Percentiles rank a stretch among this genome's conserved stretches.
Evolutionary conservation across 805 yeast genomes (phyloP).

Genomic region (Yamadazyma olivae): DNA sequence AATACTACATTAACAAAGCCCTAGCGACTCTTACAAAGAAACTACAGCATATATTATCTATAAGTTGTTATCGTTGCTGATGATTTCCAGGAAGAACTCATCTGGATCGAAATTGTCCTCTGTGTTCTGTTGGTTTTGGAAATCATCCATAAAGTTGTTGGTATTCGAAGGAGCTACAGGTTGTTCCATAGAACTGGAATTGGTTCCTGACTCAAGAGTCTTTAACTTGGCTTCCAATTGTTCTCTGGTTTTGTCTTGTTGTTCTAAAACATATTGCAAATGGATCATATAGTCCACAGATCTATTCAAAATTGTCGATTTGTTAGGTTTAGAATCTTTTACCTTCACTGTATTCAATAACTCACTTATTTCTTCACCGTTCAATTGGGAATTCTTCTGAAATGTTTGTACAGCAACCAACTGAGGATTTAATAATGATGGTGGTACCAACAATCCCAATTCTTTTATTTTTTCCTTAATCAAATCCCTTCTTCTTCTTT

Average conservation of each 20-base stretch:
- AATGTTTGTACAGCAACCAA: slow-evolving; percentile 42
- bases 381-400: slow-evolving; percentile 26
- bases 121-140: slow-evolving; percentile 11
- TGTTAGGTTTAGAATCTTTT: slow-evolving; percentile 76
- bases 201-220: slow-evolving; percentile 11
- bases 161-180: background rate
- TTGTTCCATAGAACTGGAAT: background rate
- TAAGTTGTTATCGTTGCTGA: slow-evolving; percentile 12
- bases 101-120: slow-evolving; percentile 22
- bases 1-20: too few species aligned
- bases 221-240: slow-evolving; percentile 30
- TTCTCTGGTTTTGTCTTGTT: slow-evolving; percentile 49
- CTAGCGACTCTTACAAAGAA: too few species aligned
- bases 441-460: slow-evolving; percentile 78
- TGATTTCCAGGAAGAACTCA: slow-evolving; percentile 25
- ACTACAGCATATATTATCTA: background rate
- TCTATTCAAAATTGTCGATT: slow-evolving; percentile 70
- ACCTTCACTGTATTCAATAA: slow-evolving; percentile 38
- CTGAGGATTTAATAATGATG: slow-evolving; percentile 54
- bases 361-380: slow-evolving; percentile 33
- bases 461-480: slow-evolving; percentile 88
- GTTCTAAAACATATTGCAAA: slow-evolving; percentile 55
- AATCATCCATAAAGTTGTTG: slow-evolving; percentile 13
- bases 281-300: slow-evolving; percentile 78
- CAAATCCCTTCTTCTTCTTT: slow-evolving; percentile 84